Evolutionary conservation across 352 stramenopile genomes (phyloP).

Genomic region (Globisporangium iwayamae): DNA sequence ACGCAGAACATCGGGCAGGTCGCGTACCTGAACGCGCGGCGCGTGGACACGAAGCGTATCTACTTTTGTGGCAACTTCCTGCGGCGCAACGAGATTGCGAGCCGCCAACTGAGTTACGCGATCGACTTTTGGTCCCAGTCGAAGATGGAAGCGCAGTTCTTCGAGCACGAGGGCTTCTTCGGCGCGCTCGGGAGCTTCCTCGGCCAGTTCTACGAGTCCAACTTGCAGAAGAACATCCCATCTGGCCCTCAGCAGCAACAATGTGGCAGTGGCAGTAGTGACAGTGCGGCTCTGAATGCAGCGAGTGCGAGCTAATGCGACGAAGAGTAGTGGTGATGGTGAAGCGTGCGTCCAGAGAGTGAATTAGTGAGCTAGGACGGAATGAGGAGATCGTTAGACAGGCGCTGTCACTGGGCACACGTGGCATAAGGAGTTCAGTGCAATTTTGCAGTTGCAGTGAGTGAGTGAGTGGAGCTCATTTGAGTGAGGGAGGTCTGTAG

Average conservation of each 20-base stretch:
- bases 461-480: not conserved
- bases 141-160: slow-evolving; percentile 87
- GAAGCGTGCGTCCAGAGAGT: not conserved
- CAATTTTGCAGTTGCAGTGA: not conserved
- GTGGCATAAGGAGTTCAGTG: not conserved
- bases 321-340: not conserved
- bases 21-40: slow-evolving; percentile 94
- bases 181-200: slow-evolving; percentile 96
- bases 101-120: slow-evolving; percentile 83
- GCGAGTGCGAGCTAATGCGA: not conserved
- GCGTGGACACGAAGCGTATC: slow-evolving; percentile 91
- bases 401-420: not conserved
- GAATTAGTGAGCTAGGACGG: not conserved
- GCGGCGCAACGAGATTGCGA: slow-evolving; percentile 93
- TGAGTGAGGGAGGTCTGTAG: not conserved
- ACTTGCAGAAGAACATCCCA: slow-evolving; percentile 19
- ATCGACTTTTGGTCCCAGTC: slow-evolving; percentile 98
- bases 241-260: not conserved
- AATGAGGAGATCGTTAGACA: not conserved
- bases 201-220: slow-evolving; percentile 20
- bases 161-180: slow-evolving; percentile 97
- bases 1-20: slow-evolving; percentile 97
- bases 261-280: not conserved
- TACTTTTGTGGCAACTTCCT: slow-evolving; percentile 97
- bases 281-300: not conserved